Evolutionary conservation across 495 filamentous ascomycete species (phyloP).

Genomic region (Trichoderma erinaceum): DNA sequence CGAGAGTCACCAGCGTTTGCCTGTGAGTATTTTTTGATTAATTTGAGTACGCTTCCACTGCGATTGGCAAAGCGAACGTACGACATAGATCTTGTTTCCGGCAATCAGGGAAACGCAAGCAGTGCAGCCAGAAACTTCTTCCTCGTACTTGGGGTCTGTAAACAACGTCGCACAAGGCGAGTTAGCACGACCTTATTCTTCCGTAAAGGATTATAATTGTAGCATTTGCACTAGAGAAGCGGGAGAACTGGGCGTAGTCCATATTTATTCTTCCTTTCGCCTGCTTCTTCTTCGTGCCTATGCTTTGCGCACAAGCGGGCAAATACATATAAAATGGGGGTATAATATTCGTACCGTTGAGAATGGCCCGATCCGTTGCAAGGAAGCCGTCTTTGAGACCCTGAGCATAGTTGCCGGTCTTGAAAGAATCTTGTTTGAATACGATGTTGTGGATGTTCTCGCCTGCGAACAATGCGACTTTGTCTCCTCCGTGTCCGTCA

Average conservation of each 20-base stretch:
- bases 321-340: background rate
- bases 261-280: slow-evolving; percentile 22
- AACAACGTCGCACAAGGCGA: background rate
- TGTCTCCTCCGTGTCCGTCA: slow-evolving; percentile 95
- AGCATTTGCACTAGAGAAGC: background rate
- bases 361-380: slow-evolving; percentile 89
- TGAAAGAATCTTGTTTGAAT: slow-evolving; percentile 88
- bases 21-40: slow-evolving; percentile 37
- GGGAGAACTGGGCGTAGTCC: background rate
- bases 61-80: slow-evolving; percentile 32
- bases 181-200: background rate
- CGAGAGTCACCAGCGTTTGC: slow-evolving; percentile 95
- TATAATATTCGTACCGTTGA: slow-evolving; percentile 61
- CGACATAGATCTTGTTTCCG: slow-evolving; percentile 88
- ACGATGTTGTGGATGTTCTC: slow-evolving; percentile 92
- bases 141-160: slow-evolving; percentile 88
- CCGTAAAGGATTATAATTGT: background rate
- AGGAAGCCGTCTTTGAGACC: slow-evolving; percentile 95
- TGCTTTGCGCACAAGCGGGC: background rate
- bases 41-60: slow-evolving; percentile 21
- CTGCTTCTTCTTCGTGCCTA: background rate
- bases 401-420: slow-evolving; percentile 85
- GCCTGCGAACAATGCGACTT: slow-evolving; percentile 88
- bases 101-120: slow-evolving; percentile 85
- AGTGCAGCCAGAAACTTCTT: slow-evolving; percentile 96